Conservation (phyloP, 805 yeast species). For the Metschnikowia shivogae region DNA sequence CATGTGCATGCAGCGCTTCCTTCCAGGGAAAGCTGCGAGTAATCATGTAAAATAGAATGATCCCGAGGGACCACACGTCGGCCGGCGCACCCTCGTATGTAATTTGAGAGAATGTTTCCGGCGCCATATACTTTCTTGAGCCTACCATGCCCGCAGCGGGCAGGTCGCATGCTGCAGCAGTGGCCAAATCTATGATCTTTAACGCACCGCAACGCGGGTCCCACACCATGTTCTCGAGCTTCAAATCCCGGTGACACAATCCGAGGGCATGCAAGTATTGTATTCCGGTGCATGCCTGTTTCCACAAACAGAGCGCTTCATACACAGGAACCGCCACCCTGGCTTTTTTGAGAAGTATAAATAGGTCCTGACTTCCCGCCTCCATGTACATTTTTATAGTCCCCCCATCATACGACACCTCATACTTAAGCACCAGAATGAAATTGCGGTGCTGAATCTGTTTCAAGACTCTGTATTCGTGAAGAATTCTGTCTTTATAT, state of each 20-base stretch:
- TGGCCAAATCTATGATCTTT: conserved; percentile 45
- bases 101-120: conserved; percentile 39
- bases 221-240: conserved; percentile 44
- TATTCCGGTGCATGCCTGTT: conserved; percentile 39
- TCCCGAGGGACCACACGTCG: conserved; percentile 52
- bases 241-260: conserved; percentile 49
- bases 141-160: conserved; percentile 45
- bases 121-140: conserved; percentile 42
- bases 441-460: conserved; percentile 31
- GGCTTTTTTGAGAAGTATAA: conserved; percentile 9
- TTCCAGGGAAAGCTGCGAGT: conserved; percentile 45
- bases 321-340: not conserved
- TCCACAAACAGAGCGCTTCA: conserved; percentile 32
- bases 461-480: conserved; percentile 33
- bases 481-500: conserved; percentile 32
- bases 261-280: conserved; percentile 33
- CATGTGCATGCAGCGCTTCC: conserved; percentile 34
- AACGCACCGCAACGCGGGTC: conserved; percentile 21
- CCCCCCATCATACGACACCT: conserved; percentile 20
- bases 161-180: conserved; percentile 20
- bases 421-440: conserved; percentile 30
- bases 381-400: conserved; percentile 28
- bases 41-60: conserved; percentile 33
- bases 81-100: conserved; percentile 38
- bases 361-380: conserved; percentile 27